These are phyloP conservation scores for Hypoxylon crocopeplum DNA, from an alignment of 495 filamentous ascomycete genomes.

Conservation along the genomic window DNA sequence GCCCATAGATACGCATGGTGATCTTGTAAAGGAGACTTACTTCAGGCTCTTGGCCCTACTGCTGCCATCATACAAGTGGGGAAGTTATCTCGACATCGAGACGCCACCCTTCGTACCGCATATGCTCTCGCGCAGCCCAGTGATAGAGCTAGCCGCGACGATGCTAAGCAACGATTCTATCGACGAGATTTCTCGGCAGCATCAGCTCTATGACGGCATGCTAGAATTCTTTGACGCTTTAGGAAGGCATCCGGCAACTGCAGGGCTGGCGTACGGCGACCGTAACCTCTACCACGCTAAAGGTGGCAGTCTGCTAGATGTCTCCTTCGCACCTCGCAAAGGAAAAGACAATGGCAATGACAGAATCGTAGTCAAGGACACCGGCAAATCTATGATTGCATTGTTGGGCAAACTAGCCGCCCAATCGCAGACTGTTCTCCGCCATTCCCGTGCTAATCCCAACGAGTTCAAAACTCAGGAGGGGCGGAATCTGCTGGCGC, in stretches of 20 bases:
- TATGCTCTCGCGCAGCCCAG: slow-evolving; percentile 44
- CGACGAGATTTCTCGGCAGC: slow-evolving; percentile 33
- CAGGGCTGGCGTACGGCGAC: slow-evolving; percentile 14
- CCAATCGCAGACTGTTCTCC: slow-evolving; percentile 20
- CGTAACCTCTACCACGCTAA: slow-evolving; percentile 30
- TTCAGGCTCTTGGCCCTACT: slow-evolving; percentile 19
- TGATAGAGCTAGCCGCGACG: slow-evolving; percentile 38
- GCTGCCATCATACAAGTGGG: slow-evolving; percentile 4
- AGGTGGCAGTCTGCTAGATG: slow-evolving; percentile 15
- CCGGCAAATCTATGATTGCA: slow-evolving; percentile 18
- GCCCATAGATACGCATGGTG: not conserved
- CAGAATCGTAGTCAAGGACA: slow-evolving; percentile 15
- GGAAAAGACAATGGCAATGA: slow-evolving; percentile 2
- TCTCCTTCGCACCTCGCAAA: not conserved
- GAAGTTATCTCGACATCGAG: slow-evolving; percentile 20
- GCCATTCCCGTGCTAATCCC: slow-evolving; percentile 9
- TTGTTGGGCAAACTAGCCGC: slow-evolving; percentile 16
- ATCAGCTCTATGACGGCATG: slow-evolving; percentile 25
- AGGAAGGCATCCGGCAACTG: slow-evolving; percentile 25
- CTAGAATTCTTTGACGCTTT: slow-evolving; percentile 42
- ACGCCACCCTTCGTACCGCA: slow-evolving; percentile 24
- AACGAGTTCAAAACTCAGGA: slow-evolving; percentile 19
- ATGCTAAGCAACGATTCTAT: slow-evolving; percentile 41
- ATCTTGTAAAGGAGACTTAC: not conserved
- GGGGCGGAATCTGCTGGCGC: slow-evolving; percentile 6